Evolutionary conservation across 139 green algal genomes (phyloP).

Genomic region (Picochlorum sp.): DNA sequence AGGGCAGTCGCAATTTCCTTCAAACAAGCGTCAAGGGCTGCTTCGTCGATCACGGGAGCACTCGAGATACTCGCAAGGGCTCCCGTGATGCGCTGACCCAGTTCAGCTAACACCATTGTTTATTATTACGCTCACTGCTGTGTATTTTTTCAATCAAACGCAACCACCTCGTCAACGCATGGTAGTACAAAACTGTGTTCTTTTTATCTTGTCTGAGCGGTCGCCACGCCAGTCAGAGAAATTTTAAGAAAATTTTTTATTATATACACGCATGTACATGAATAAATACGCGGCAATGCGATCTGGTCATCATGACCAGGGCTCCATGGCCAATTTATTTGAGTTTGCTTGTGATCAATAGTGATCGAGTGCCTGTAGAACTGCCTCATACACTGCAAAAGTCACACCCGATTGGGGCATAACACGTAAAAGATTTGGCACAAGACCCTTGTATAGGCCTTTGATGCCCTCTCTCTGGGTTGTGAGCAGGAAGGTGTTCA

Average conservation of each 20-base stretch:
- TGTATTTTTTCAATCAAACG: neutral
- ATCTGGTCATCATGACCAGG: too few species aligned
- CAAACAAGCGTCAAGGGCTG: slow-evolving; percentile 78
- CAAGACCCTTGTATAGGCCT: slow-evolving; percentile 68
- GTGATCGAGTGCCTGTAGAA: slow-evolving; percentile 23
- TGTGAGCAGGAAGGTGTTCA: slow-evolving; percentile 36
- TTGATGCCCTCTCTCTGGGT: slow-evolving; percentile 41
- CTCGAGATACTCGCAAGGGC: slow-evolving; percentile 71
- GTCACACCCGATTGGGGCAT: slow-evolving; percentile 67
- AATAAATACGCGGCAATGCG: too few species aligned
- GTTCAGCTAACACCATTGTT: slow-evolving; percentile 89
- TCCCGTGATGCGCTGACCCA: slow-evolving; percentile 72
- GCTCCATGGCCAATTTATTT: too few species aligned
- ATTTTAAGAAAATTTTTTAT: too few species aligned
- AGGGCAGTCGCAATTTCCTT: slow-evolving; percentile 93
- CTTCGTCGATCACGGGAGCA: slow-evolving; percentile 80
- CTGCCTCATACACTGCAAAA: slow-evolving; percentile 68
- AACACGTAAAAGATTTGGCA: slow-evolving; percentile 62
- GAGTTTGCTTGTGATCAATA: too few species aligned
- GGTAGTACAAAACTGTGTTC: too few species aligned
- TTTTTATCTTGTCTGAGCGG: too few species aligned
- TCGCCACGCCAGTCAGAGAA: too few species aligned
- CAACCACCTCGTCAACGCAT: neutral
- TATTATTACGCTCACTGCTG: neutral
- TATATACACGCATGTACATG: too few species aligned